A percentile compares a stretch with the other conserved stretches of the same genome.
Evolutionary conservation across 1,139 yeast genomes (phyloP).

Genomic region (Barnettozyma hawaiiensis): DNA sequence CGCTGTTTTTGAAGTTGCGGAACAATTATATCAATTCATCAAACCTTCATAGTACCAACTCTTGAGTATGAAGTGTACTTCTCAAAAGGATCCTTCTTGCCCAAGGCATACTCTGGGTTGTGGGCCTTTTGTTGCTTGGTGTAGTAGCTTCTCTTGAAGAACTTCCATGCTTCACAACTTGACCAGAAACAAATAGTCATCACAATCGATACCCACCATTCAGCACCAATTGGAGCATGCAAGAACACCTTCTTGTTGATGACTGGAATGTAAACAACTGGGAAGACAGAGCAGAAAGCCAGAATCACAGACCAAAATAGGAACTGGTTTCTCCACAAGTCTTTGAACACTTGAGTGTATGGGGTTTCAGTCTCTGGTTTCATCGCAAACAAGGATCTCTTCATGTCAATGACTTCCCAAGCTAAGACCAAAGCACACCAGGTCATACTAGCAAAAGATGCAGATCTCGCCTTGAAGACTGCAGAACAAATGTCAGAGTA

Average conservation of each 20-base stretch:
- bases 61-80: conserved; percentile 56
- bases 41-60: conserved; percentile 23
- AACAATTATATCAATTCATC: no score
- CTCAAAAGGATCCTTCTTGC: conserved; percentile 56
- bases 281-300: conserved; percentile 71
- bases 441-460: conserved; percentile 78
- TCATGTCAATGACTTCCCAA: conserved; percentile 82
- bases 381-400: conserved; percentile 69
- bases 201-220: conserved; percentile 76
- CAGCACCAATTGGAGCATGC: conserved; percentile 72
- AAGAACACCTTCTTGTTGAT: conserved; percentile 72
- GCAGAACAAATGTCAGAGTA: conserved; percentile 45
- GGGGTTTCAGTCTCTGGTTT: conserved; percentile 60
- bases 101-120: conserved; percentile 61
- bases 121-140: conserved; percentile 39
- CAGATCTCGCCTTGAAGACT: conserved; percentile 77
- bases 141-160: conserved; percentile 50
- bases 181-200: conserved; percentile 53
- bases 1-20: no score
- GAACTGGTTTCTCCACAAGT: conserved; percentile 70
- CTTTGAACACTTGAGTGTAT: conserved; percentile 52
- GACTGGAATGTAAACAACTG: conserved; percentile 82
- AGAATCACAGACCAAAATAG: conserved; percentile 77
- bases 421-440: conserved; percentile 86
- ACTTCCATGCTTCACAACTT: conserved; percentile 66